These are phyloP conservation scores for Phylloporus arenicola DNA, from an alignment of 768 basidiomycete genomes.

Conservation along the genomic window DNA sequence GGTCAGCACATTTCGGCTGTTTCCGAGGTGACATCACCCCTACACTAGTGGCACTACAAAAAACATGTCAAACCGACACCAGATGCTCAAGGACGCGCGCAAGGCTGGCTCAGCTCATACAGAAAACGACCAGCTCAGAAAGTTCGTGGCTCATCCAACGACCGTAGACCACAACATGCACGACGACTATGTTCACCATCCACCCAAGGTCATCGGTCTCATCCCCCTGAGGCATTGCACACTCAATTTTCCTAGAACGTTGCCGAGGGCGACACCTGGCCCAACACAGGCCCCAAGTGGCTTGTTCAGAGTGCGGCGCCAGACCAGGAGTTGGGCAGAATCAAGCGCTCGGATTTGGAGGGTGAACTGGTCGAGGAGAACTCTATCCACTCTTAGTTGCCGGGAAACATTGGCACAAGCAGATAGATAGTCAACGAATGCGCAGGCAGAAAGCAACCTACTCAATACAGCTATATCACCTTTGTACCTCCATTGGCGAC, in stretches of 20 bases:
- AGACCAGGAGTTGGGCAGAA: slow-evolving; percentile 13
- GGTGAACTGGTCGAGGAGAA: slow-evolving; percentile 15
- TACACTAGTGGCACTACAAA: too few species aligned
- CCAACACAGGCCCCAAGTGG: slow-evolving; percentile 17
- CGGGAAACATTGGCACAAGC: neutral
- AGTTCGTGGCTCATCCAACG: neutral
- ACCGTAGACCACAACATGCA: slow-evolving; percentile 29
- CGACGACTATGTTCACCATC: slow-evolving; percentile 26
- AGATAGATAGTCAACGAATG: slow-evolving; percentile 16
- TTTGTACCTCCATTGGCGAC: slow-evolving; percentile 27
- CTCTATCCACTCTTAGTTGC: slow-evolving; percentile 18
- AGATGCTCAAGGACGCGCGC: neutral
- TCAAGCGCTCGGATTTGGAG: slow-evolving; percentile 15
- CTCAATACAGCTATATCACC: slow-evolving; percentile 23
- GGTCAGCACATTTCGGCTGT: slow-evolving; percentile 20
- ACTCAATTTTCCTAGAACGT: slow-evolving; percentile 12
- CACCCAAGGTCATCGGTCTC: neutral
- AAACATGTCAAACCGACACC: neutral
- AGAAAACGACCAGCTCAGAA: neutral
- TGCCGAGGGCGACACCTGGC: neutral
- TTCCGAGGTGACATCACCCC: slow-evolving; percentile 15
- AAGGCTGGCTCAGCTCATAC: neutral
- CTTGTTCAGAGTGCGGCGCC: slow-evolving; percentile 9
- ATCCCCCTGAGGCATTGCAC: neutral
- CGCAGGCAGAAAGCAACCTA: slow-evolving; percentile 6